Base-by-base conservation (phyloP, 1,139 yeast species). In the Pichia sp. region DNA sequence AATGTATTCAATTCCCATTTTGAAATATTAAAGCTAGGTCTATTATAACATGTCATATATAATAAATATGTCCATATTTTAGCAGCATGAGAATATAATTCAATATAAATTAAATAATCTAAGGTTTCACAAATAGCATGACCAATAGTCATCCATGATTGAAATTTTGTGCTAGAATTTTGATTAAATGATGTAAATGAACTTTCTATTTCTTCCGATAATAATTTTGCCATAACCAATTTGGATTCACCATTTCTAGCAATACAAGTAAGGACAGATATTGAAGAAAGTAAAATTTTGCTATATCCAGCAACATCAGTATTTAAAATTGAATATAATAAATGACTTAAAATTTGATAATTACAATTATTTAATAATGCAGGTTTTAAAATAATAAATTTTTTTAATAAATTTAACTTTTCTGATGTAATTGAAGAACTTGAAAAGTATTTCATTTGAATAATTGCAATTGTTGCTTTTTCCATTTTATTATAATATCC, bases 401-500 rank as follows among this genome's bases (percentile, higher is more conserved):
- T 71, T 42, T 64, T 68, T 43, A 78, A 53, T 20, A 77, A 66
- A 22, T 65, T 55, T 35, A 76, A 58, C 51, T 69, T 72, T 54
- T 78, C 85, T n/a, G 67, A 64, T 4, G 71, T 63, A 16, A 78
- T 56, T 0, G 82, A 70, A 1, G 75, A 64, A 48, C 82, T 76
- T 6, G 68, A 63, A 50, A 74, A 74, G 40, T 61, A 62, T 42
- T 66, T 72, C 77, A 78, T 72, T 20, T 61, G 60, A 39, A 67
- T 41, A 3, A 65, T 43, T 1, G 64, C 48, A 28, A 44, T 49
- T 4, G 64, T 50, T 4, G 64, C 45, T 4, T 38, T 25, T 41
- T 66, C 70, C n/a, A 58, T 30, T 28, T 46, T 42, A 7, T 38
- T 35, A 9, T 31, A 39, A 6, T 32, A 46, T 47, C 52, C n/a